Base-by-base conservation (phyloP, 2,329 filamentous ascomycete genomes). In the Knufia fluminis region DNA sequence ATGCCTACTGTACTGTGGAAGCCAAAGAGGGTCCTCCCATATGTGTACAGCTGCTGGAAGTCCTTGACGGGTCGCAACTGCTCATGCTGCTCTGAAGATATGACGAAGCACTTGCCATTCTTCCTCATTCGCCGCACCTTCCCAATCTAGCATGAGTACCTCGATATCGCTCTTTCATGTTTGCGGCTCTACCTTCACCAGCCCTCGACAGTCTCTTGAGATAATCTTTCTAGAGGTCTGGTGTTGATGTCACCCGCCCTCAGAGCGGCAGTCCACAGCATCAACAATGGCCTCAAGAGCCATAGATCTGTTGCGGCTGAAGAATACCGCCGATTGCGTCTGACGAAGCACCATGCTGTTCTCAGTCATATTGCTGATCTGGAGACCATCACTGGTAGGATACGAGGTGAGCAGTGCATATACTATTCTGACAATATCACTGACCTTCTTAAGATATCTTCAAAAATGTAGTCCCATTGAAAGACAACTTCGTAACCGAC, bases 401-500 rank as follows among this genome's bases (percentile, higher is more conserved):
- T 17, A 8, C 9, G 16, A 36, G 33, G 33, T 36, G n/a, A 16
- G 10, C 33, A 8, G 9, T 36, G n/a, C 33, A 16, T 36, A 16
- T 36, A 36, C n/a, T 36, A 16, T 14, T 6, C 33, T 6, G 9
- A n/a, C n/a, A n/a, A n/a, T n/a, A n/a, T n/a, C n/a, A 14, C n/a
- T 36, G 16, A 36, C 16, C 6, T 16, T 6, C 16, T 17, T 6
- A 14, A 36, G 33, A 14, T 16, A 4, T 16, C 6, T 36, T 36
- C 33, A 6, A 17, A 14, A 16, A 49, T 7, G 16, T 49, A 9
- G 66, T 86, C 46, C 80, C 82, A 3, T 71, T 89, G 47, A 90
- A 90, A 62, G 85, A 90, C 68, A 90, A 89, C 62, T 87, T 90
- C 55, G 78, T 81, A 47, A 85, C 83, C 0, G 64, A 62, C 17